Percentiles rank a stretch among this genome's conserved stretches.
These are phyloP conservation scores for Penicillium lividum DNA, from an alignment of 495 filamentous ascomycete genomes.

Conservation along the genomic window DNA sequence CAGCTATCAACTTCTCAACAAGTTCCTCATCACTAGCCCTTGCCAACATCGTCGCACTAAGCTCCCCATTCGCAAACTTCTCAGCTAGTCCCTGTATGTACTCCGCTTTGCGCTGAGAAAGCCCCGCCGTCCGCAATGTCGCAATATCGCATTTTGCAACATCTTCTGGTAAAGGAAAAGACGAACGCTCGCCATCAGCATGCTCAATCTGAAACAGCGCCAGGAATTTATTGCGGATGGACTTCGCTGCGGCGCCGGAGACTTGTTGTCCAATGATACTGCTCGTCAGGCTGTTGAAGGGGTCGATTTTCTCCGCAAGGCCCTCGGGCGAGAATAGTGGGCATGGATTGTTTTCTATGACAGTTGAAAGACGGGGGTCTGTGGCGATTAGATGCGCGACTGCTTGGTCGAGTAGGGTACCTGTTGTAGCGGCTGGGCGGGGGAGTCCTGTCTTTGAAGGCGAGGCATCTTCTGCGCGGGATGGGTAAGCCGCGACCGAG, in stretches of 20 bases:
- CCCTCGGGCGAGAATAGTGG: constrained; percentile 78
- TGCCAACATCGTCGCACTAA: constrained; percentile 72
- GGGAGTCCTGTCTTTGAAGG: constrained; percentile 57
- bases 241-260: constrained; percentile 83
- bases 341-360: constrained; percentile 78
- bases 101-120: constrained; percentile 91
- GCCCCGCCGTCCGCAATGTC: constrained; percentile 75
- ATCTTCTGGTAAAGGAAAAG: constrained; percentile 76
- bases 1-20: constrained; percentile 75
- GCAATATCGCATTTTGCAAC: constrained; percentile 61
- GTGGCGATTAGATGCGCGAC: constrained; percentile 73
- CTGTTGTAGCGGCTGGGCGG: constrained; percentile 61
- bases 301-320: constrained; percentile 79
- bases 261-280: constrained; percentile 97
- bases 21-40: constrained; percentile 83
- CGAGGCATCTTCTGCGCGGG: constrained; percentile 49
- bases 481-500: constrained; percentile 59
- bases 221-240: constrained; percentile 85
- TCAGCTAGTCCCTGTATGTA: constrained; percentile 83
- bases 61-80: constrained; percentile 73
- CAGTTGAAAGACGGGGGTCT: constrained; percentile 69
- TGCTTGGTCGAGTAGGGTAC: constrained; percentile 74
- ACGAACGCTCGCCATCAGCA: constrained; percentile 19
- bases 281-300: constrained; percentile 77
- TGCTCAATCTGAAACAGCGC: constrained; percentile 60